Base-by-base conservation (phyloP, 192 early-diverging fungal species). In the Jimgerdemannia flammicorona region DNA sequence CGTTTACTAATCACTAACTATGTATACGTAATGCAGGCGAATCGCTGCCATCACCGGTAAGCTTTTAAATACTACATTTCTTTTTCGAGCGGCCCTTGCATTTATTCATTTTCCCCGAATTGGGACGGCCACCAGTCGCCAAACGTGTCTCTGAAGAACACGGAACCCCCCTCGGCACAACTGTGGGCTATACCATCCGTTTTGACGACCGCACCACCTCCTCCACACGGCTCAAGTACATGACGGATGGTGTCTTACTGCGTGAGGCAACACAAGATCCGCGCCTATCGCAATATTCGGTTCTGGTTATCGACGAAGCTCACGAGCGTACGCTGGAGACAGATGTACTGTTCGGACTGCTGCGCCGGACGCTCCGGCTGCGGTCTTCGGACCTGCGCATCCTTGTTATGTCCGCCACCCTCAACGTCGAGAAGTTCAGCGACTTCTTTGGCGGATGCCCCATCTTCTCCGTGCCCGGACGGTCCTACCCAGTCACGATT, bases 121-220 rank as follows among this genome's bases (percentile, higher is more conserved):
- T 29, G 29, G 29, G 29, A 29, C 29, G 29, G 40, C 39, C 43
- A 65, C 17, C 64, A 80, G 97, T 98, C 6, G 95, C 97, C 42
- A 98, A 95, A 80, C 95, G 98, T 49, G 98, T 99, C 8, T 92
- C 93, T 59, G 96, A 98, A 78, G 98, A 99, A 74, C 89, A 95
- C 67, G 91, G 90, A 64, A 90, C 90, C 63, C 90, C 88, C 67
- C 79, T 99, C 40, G 98, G 97, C 11, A 77, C 85, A 11, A 87
- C 86, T 44, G 93, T 99, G 3, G 98, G 98, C 11, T 99, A 99
- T 74, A 88, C 94, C 0, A 96, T 99, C 42, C 91, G 98, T 42
- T 98, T 98, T 74, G 98, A 99, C 73, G 98, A 99, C 80, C 93
- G 90, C 65, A 98, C 98, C 17, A 88, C 89, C 4, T 79, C 89